A percentile compares a stretch with the other conserved stretches of the same genome.
phyloP scores from a whole-genome alignment of 2,329 filamentous ascomycete genomes.

The Byssothecium circinans region DNA sequence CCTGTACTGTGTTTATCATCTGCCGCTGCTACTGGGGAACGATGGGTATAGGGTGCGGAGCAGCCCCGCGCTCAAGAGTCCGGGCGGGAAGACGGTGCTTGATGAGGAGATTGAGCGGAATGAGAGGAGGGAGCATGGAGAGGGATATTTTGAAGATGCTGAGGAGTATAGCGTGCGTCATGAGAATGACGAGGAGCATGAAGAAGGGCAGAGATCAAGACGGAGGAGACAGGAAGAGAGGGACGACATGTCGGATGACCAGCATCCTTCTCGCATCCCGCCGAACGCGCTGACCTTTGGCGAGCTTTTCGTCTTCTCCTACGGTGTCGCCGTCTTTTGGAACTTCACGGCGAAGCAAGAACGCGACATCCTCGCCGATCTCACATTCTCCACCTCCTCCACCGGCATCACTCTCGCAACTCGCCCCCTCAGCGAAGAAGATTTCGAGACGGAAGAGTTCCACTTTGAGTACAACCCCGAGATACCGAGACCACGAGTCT shows the following conservation, averaged over 20 bases:
- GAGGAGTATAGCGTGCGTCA: slow-evolving; percentile 54
- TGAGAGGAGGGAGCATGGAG: slow-evolving; percentile 84
- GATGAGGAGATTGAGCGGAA: slow-evolving; percentile 96
- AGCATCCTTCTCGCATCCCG: slow-evolving; percentile 58
- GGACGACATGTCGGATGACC: slow-evolving; percentile 12
- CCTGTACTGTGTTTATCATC: slow-evolving; percentile 90
- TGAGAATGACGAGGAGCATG: slow-evolving; percentile 34
- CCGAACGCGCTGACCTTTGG: slow-evolving; percentile 78
- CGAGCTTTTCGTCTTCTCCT: slow-evolving; percentile 96
- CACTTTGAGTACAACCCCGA: slow-evolving; percentile 94
- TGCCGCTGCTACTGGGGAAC: slow-evolving; percentile 80
- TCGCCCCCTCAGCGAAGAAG: slow-evolving; percentile 78
- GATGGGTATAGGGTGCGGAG: slow-evolving; percentile 89
- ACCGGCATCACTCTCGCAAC: slow-evolving; percentile 69
- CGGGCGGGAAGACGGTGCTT: slow-evolving; percentile 86
- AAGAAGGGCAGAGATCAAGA: slow-evolving; percentile 15
- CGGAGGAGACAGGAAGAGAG: slow-evolving; percentile 16
- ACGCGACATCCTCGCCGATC: slow-evolving; percentile 91
- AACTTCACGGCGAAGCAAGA: slow-evolving; percentile 97
- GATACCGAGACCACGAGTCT: slow-evolving; percentile 85
- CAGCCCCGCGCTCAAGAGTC: slow-evolving; percentile 87
- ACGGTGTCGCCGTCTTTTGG: slow-evolving; percentile 98
- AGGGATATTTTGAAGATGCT: slow-evolving; percentile 84
- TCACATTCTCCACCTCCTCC: slow-evolving; percentile 80
- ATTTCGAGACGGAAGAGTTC: slow-evolving; percentile 97